phyloP scores from a whole-genome alignment of 495 filamentous ascomycete genomes.

The Tuber magnatum region DNA sequence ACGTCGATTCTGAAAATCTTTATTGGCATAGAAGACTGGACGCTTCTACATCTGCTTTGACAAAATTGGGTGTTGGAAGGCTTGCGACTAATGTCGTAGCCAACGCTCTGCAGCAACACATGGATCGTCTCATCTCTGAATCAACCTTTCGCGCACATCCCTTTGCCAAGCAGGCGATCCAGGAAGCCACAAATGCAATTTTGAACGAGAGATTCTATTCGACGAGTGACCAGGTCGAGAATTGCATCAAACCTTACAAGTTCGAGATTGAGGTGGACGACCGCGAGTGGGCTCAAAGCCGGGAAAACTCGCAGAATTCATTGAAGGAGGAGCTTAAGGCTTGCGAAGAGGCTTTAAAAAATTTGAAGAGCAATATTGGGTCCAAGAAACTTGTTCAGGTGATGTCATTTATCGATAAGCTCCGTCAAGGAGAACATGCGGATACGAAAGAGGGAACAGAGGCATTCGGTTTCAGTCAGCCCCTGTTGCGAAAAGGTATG shows the following conservation, averaged over 20 bases:
- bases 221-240: conserved; percentile 97
- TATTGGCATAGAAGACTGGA: conserved; percentile 96
- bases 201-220: conserved; percentile 91
- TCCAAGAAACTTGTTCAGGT: conserved; percentile 81
- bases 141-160: conserved; percentile 86
- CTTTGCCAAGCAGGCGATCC: conserved; percentile 83
- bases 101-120: conserved; percentile 72
- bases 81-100: conserved; percentile 87
- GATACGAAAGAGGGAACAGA: conserved; percentile 76
- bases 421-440: conserved; percentile 70
- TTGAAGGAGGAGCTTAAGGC: conserved; percentile 76
- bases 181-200: conserved; percentile 76
- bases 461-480: conserved; percentile 84
- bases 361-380: conserved; percentile 65
- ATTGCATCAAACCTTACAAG: conserved; percentile 98
- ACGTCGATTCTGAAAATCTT: conserved; percentile 41
- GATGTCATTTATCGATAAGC: conserved; percentile 80
- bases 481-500: conserved; percentile 70
- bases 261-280: conserved; percentile 92
- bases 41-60: conserved; percentile 78
- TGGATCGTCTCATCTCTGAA: conserved; percentile 66
- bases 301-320: conserved; percentile 67
- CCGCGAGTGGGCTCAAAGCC: conserved; percentile 73
- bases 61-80: conserved; percentile 86
- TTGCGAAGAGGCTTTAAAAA: conserved; percentile 70